Conservation (phyloP, 768 basidiomycete species). For the Lactarius hatsudake region DNA sequence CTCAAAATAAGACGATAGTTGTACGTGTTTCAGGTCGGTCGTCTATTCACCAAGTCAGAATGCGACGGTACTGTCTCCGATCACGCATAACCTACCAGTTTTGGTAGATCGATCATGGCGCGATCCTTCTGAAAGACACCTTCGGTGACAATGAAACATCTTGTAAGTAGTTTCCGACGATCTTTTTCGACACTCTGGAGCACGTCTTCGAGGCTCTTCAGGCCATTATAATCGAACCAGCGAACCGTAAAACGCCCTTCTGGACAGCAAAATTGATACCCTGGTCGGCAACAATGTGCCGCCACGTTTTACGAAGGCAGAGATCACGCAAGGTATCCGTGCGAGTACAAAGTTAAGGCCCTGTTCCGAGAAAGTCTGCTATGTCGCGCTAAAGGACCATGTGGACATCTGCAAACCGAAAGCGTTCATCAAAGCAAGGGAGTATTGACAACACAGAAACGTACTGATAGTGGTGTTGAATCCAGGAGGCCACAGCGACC, state of each 20-base stretch:
- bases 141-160: constrained; percentile 94
- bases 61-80: background rate
- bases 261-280: too few species aligned
- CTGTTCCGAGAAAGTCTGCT: too few species aligned
- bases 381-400: too few species aligned
- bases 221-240: constrained; percentile 95
- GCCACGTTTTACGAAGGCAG: too few species aligned
- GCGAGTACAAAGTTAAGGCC: too few species aligned
- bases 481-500: too few species aligned
- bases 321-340: too few species aligned
- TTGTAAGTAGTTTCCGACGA: constrained; percentile 73
- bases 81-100: constrained; percentile 57
- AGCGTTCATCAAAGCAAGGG: too few species aligned
- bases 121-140: constrained; percentile 97
- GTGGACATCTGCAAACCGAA: too few species aligned
- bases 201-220: constrained; percentile 81
- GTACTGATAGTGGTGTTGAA: too few species aligned
- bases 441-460: too few species aligned
- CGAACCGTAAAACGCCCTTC: constrained; percentile 74
- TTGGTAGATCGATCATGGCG: constrained; percentile 86
- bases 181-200: constrained; percentile 82
- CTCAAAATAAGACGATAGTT: constrained; percentile 92
- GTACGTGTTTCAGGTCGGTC: constrained; percentile 91
- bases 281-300: too few species aligned
- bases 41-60: constrained; percentile 48